Base-by-base conservation (phyloP, 129 eudicot species). In the Logfia minima region DNA sequence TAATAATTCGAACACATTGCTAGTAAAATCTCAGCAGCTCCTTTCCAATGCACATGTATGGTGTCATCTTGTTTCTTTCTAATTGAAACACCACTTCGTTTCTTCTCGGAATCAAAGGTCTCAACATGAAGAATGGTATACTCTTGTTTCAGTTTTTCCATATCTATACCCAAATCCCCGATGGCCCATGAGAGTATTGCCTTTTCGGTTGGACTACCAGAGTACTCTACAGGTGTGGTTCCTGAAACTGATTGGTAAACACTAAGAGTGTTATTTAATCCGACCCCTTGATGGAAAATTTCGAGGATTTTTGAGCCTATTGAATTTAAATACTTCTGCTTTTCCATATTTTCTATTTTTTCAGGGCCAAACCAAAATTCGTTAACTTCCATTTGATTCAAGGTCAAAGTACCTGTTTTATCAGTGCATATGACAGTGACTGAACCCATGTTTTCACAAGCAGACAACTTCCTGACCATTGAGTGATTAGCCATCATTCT, bases 11-110 rank as follows among this genome's bases (percentile, higher is more conserved):
- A 72, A 66, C 89, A 87, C 78, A 74, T 56, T 18, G 80, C 84
- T 19, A 83, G 59, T 8, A 85, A 76, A 79, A 87, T 82, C 68
- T 87, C 89, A 52, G 92, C 85, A 24, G 89, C 89, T 48, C 92
- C 92, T 75, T 87, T 87, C 92, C 89, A 87, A 34, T 87, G 92
- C 5, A 80, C 84, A 31, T 87, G 84, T 5, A 63, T 4, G n/a
- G 28, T 39, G 29, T 39, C 39, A 4, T 68, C 31, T 37, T 39
- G n/a, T 17, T 68, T 68, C 31, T 8, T 37, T 24, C 24, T 80
- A 67, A 80, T n/a, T 0, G 75, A 51, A 73, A 85, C 81, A 1
- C 87, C 87, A 72, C 89, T 83, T 60, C 80, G 68, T 71, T 85
- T 87, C 66, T 85, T 85, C 61, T 76, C 78, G 1, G 89, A 87